Base-by-base conservation (phyloP, 2,329 filamentous ascomycete species). In the Botrytis byssoidea region DNA sequence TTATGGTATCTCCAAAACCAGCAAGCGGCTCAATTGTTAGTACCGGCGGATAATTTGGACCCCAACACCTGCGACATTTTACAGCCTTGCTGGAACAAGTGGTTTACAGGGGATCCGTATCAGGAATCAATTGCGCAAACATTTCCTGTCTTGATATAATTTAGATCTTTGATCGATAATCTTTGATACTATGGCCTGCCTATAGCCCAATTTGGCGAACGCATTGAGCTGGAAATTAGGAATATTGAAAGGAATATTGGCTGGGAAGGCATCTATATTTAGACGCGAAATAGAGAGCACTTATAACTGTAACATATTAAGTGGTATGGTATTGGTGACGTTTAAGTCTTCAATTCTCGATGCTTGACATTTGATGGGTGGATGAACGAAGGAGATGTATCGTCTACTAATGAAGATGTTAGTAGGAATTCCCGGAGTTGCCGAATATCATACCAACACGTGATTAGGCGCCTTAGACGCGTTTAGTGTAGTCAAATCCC, bases 161-260 rank as follows among this genome's bases (percentile, higher is more conserved):
- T 35, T 40, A 29, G 14, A 67, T 16, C 32, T 40, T 55, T n/a
- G 29, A 22, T 40, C 32, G 2, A 20, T 25, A 68, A 40, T 16
- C 0, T 29, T 68, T 35, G 42, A 25, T 40, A n/a, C 10, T 46
- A 29, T 55, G 25, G 8, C 9, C 32, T 55, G 8, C 5, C 16
- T 55, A 29, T 1, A 37, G 51, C 64, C 32, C 32, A 51, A 51
- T 12, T 65, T 32, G 42, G 63, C 10, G 14, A 37, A n/a, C 10
- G 65, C 32, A 67, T 67, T 67, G 46, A 55, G 46, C 65, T 67
- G 22, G 46, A 55, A 2, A 22, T 32, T 40, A 55, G 35, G 65
- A 68, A 29, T 68, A 68, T 68, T 42, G 65, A 40, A 68, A 68
- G 65, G 65, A 68, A 55, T 68, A 55, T 55, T 68, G 46, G 9